Evolutionary conservation across 1,284 basidiomycete species (phyloP).

Genomic region (Rhodotorula mucilaginosa): DNA sequence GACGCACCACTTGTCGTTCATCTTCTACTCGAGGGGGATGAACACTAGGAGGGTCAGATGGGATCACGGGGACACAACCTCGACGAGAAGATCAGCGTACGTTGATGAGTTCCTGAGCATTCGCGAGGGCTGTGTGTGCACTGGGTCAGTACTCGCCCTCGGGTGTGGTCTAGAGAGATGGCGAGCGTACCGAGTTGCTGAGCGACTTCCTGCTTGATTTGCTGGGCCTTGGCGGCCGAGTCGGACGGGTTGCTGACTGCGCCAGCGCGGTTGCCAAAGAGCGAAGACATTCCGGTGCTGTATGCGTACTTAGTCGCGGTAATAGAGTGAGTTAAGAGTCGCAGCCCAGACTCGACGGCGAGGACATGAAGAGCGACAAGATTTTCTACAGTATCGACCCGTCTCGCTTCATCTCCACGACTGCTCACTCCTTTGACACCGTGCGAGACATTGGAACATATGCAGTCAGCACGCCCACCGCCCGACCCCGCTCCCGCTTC

Average conservation of each 20-base stretch:
- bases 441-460: too few relatives aligned
- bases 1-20: slow-evolving; percentile 44
- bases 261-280: slow-evolving; percentile 18
- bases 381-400: too few relatives aligned
- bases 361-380: too few relatives aligned
- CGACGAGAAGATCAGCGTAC: slow-evolving; percentile 51
- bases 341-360: too few relatives aligned
- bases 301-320: not conserved
- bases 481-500: too few relatives aligned
- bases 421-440: too few relatives aligned
- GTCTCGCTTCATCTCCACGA: too few relatives aligned
- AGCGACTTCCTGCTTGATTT: slow-evolving; percentile 66
- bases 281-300: slow-evolving; percentile 12
- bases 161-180: not conserved
- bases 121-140: slow-evolving; percentile 56
- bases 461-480: too few relatives aligned
- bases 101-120: slow-evolving; percentile 77
- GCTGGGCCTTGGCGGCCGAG: slow-evolving; percentile 56
- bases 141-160: not conserved
- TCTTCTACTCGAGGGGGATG: slow-evolving; percentile 28
- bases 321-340: too few relatives aligned
- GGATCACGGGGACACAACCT: not conserved
- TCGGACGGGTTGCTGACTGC: slow-evolving; percentile 1
- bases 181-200: slow-evolving; percentile 57
- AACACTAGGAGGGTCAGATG: not conserved